Conservation (phyloP, 2,329 filamentous ascomycete genomes). For the Verticillium isaacii region DNA sequence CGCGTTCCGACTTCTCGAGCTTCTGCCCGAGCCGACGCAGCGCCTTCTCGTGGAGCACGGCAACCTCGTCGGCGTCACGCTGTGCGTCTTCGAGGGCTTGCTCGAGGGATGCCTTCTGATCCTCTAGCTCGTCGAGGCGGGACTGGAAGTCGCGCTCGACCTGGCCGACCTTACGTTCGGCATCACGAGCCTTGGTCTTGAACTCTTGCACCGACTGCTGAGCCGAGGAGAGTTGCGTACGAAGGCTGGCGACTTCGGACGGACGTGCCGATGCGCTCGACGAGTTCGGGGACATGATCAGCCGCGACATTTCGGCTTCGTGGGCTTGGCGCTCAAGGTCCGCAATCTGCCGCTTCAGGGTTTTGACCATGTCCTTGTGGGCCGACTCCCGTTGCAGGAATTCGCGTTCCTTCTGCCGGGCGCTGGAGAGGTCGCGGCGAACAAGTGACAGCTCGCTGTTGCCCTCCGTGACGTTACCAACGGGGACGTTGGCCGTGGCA, state of each 20-base stretch:
- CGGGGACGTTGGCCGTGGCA: conserved; percentile 22
- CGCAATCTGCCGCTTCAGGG: conserved; percentile 59
- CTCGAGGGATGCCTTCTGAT: conserved; percentile 54
- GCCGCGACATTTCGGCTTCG: conserved; percentile 53
- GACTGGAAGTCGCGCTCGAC: conserved; percentile 43
- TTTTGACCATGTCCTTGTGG: conserved; percentile 58
- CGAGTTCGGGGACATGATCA: conserved; percentile 38
- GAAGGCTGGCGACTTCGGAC: conserved; percentile 53
- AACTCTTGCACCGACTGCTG: conserved; percentile 56
- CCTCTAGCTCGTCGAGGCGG: conserved; percentile 53
- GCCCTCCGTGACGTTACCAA: conserved; percentile 32
- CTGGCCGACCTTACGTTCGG: conserved; percentile 39
- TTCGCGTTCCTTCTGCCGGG: conserved; percentile 62
- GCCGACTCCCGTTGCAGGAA: conserved; percentile 60
- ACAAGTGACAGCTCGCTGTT: conserved; percentile 54
- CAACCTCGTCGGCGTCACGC: conserved; percentile 43
- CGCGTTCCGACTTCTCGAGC: conserved; percentile 45
- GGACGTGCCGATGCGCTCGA: conserved; percentile 49
- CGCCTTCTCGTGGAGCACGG: conserved; percentile 36
- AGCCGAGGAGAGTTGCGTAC: conserved; percentile 55
- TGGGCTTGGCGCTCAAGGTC: conserved; percentile 65
- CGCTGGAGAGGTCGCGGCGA: conserved; percentile 56
- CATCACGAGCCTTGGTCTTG: conserved; percentile 43
- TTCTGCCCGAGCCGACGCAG: conserved; percentile 41
- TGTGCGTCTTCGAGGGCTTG: conserved; percentile 53